These are phyloP conservation scores for Mastigamoeba balamuthi DNA, from an alignment of 78 protist species.

Conservation along the genomic window DNA sequence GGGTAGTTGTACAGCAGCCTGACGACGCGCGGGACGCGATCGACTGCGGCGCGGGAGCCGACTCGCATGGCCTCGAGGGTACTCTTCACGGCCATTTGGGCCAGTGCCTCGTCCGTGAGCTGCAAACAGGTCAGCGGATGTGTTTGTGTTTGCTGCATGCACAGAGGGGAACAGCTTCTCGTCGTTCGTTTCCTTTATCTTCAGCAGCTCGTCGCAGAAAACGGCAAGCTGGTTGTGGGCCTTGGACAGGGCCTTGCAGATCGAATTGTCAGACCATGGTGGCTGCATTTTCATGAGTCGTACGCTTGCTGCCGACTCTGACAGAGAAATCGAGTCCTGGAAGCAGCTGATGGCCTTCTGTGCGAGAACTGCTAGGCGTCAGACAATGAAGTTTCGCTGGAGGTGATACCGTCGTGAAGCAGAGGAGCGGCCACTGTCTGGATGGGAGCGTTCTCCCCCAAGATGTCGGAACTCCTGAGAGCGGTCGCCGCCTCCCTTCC, in stretches of 20 bases:
- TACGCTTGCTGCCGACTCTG: too few relatives aligned
- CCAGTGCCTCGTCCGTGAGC: slow-evolving; percentile 4
- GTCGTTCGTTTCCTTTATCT: slow-evolving; percentile 1
- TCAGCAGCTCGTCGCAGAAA: slow-evolving; percentile 32
- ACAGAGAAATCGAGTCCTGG: too few relatives aligned
- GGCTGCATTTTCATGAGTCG: too few relatives aligned
- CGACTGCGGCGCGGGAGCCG: slow-evolving; percentile 31
- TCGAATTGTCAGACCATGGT: too few relatives aligned
- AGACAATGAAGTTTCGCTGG: too few relatives aligned
- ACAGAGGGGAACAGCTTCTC: neutral
- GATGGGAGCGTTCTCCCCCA: too few relatives aligned
- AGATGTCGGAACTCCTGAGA: too few relatives aligned
- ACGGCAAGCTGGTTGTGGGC: slow-evolving; percentile 32
- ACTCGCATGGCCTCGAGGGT: slow-evolving; percentile 29
- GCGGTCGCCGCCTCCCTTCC: too few relatives aligned
- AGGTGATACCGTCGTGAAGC: too few relatives aligned
- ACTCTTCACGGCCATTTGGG: neutral
- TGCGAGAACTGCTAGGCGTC: neutral
- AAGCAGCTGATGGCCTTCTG: neutral
- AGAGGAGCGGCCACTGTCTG: too few relatives aligned
- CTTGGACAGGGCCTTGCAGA: too few relatives aligned
- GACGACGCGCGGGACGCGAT: slow-evolving; percentile 51
- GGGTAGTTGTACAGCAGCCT: neutral
- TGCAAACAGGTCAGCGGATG: neutral
- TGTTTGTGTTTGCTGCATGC: neutral